Conservation (phyloP, 768 basidiomycete species). For the Leccinum barrowsii region DNA sequence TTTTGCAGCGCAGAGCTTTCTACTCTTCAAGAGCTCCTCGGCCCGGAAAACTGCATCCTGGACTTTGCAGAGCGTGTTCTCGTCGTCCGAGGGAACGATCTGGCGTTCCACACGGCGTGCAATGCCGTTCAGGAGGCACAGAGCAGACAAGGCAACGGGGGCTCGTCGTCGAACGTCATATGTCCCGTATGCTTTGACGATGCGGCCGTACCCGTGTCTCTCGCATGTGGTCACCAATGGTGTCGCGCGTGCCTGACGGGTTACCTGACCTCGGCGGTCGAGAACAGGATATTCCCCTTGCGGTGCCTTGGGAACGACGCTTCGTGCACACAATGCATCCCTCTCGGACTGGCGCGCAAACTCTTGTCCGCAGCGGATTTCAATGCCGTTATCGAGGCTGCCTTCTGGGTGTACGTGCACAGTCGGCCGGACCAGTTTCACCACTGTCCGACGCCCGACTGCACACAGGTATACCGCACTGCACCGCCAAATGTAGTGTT, state of each 20-base stretch:
- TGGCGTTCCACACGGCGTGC: constrained; percentile 33
- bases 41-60: constrained; percentile 53
- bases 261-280: constrained; percentile 57
- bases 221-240: constrained; percentile 66
- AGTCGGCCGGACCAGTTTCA: constrained; percentile 58
- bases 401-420: constrained; percentile 61
- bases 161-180: constrained; percentile 16
- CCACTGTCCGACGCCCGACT: constrained; percentile 80
- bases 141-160: constrained; percentile 27
- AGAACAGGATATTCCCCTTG: constrained; percentile 64
- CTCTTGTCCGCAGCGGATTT: constrained; percentile 53
- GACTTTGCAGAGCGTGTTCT: constrained; percentile 43
- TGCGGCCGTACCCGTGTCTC: constrained; percentile 45
- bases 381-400: constrained; percentile 50
- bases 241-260: constrained; percentile 58
- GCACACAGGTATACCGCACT: constrained; percentile 66
- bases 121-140: constrained; percentile 41
- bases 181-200: constrained; percentile 75
- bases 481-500: constrained; percentile 47
- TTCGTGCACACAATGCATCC: constrained; percentile 53
- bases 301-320: constrained; percentile 65
- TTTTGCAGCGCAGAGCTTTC: constrained; percentile 47
- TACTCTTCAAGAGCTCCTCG: constrained; percentile 46
- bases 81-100: constrained; percentile 53
- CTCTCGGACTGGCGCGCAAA: constrained; percentile 47